Evolutionary conservation across 225 moss, liverwort and hornwort genomes (phyloP), one percentile per base, ranked within the genome.

Genomic region (Pseudoscleropodium purum): DNA sequence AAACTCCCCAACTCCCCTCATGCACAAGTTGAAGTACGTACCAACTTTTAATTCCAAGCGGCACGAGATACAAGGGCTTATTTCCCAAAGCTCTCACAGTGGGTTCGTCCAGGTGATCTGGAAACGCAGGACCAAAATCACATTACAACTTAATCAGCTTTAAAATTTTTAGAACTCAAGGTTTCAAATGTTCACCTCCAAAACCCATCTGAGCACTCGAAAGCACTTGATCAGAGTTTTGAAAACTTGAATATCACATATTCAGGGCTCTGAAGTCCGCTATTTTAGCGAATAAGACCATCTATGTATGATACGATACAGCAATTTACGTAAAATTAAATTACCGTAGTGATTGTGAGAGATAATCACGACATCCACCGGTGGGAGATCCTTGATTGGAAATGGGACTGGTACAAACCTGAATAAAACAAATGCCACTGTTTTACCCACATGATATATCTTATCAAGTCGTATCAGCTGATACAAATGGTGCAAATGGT

Each of bases 301-400:
- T 39, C 39, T 51, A 18, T 9, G 56, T 51, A 79, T 24, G 31
- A 75, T 37, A 59, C 39, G n/a, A n/a, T 20, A 75, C 37, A 76
- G 51, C 36, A 82, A 60, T 43, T 43, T 41, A 49, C 15, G 8
- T 11, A 37, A 61, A 39, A 43, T 24, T 12, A 25, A 39, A 62
- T 77, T 92, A 92, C 92, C 90, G 19, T 92, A 92, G 88, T 92
- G 90, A 79, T 92, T 88, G 92, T 92, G 92, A 51, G 92, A 92
- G 73, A 92, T 92, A 57, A 92, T 90, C 24, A 92, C 92, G 41
- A 92, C 83, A 83, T 92, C 92, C 88, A 92, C 92, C 65, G 90
- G 90, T 83, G 92, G 92, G 16, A 92, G 88, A 88, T 92, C 90
- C 83, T 92, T 90, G 86, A 92, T 90, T 57, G 92, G 83, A 88